Evolutionary conservation across 495 filamentous ascomycete genomes (phyloP), one percentile per base, ranked within the genome.

Genomic region (Cercophora samala): DNA sequence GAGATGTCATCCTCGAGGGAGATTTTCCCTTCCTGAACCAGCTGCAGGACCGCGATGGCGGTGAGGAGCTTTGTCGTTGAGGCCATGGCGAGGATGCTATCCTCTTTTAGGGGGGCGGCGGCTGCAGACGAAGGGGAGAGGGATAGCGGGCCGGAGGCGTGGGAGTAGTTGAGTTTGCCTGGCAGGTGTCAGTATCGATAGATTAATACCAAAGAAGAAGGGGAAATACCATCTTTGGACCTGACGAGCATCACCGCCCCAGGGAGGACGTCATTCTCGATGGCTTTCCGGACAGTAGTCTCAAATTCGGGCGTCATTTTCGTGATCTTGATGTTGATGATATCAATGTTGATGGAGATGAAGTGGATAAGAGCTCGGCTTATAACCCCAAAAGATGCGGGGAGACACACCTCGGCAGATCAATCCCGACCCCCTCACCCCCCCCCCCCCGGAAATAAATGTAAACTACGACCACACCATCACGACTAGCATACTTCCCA

Each of bases 1-100:
- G 66, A 59, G n/a, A 72, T 24, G 59, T 66, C 62, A 32, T 63
- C 63, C 52, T 67, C 60, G 65, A 67, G 54, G 21, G 59, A 46
- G 18, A 68, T 42, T 18, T 60, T 54, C 52, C 72, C 73, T 8
- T 63, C 58, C 3, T 82, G 74, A 54, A 82, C 71, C 22, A 79
- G 74, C 42, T 77, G 78, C 19, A 80, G 69, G 9, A 71, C 60
- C 18, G 71, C 68, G 67, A 79, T 55, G 11, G 74, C 55, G 9
- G 78, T 81, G n/a, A 75, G 67, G 53, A 82, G 72, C 24, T 81
- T 81, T n/a, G 75, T 74, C 67, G 73, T 72, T 26, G 78, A 79
- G 15, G 72, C 69, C 2, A 82, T 46, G 60, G 64, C 29, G 46
- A 69, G 21, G 23, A 66, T 37, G 1, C 59, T 55, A 1, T 56